Evolutionary conservation across 2,329 filamentous ascomycete species (phyloP).

Genomic region (Knufia petricola): DNA sequence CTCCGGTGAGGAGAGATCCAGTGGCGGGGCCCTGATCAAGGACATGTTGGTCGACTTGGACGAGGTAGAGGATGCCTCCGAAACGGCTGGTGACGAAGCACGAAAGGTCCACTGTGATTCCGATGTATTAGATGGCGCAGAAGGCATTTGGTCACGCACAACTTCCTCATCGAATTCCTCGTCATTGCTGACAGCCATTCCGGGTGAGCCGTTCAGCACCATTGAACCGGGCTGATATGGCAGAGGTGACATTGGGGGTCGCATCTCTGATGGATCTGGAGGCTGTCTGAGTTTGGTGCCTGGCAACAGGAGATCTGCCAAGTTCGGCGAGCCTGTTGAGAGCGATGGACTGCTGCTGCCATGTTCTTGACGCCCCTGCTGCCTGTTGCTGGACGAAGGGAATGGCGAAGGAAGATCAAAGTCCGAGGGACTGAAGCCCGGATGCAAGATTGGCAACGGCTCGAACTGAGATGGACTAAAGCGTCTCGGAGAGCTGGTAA

Average conservation of each 20-base stretch:
- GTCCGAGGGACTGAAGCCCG: not conserved
- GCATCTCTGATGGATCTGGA: constrained; percentile 26
- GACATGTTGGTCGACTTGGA: constrained; percentile 22
- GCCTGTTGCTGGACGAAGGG: not conserved
- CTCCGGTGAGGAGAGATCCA: constrained; percentile 47
- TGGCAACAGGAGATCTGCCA: constrained; percentile 41
- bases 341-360: constrained; percentile 12
- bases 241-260: constrained; percentile 24
- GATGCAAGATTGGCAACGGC: constrained; percentile 1
- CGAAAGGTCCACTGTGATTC: constrained; percentile 14
- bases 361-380: constrained; percentile 24
- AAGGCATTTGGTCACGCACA: constrained; percentile 27
- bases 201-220: constrained; percentile 13
- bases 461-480: constrained; percentile 2
- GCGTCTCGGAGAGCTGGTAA: not conserved
- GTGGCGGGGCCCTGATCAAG: constrained; percentile 34
- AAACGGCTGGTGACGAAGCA: constrained; percentile 27
- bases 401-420: constrained; percentile 4
- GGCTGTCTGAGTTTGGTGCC: constrained; percentile 38
- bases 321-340: constrained; percentile 38
- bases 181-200: constrained; percentile 24
- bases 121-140: constrained; percentile 6
- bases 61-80: constrained; percentile 27
- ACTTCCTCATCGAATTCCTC: constrained; percentile 51
- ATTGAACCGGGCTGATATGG: constrained; percentile 18